Evolutionary conservation across 768 basidiomycete genomes (phyloP).

Genomic region (Pisolithus marmoratus): DNA sequence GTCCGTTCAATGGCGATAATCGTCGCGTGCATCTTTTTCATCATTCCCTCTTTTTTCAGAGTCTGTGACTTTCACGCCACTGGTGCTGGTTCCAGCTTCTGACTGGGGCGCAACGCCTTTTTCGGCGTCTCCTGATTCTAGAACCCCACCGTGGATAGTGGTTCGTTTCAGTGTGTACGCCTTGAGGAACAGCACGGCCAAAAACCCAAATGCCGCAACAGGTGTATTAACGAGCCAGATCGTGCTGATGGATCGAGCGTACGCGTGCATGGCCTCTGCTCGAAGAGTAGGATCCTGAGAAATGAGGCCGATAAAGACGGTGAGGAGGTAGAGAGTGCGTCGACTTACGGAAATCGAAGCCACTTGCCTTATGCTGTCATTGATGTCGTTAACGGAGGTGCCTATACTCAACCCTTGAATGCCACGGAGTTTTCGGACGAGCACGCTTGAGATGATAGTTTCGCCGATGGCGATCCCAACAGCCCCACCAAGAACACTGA

Average conservation of each 20-base stretch:
- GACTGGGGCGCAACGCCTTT: constrained; percentile 10
- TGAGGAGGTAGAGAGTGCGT: constrained; percentile 4
- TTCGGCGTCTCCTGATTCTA: constrained; percentile 24
- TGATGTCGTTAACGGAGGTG: constrained; percentile 40
- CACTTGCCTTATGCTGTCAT: constrained; percentile 42
- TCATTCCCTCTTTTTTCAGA: not conserved
- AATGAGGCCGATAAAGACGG: constrained; percentile 1
- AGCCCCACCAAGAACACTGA: constrained; percentile 65
- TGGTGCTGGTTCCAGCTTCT: not conserved
- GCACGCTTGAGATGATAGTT: constrained; percentile 59
- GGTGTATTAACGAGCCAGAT: constrained; percentile 37
- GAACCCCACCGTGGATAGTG: constrained; percentile 9
- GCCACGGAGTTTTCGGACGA: constrained; percentile 10
- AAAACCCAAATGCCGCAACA: constrained; percentile 25
- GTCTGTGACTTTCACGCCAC: not conserved
- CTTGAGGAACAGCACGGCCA: constrained; percentile 30
- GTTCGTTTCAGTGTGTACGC: constrained; percentile 31
- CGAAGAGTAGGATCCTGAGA: constrained; percentile 25
- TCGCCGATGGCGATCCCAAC: constrained; percentile 72
- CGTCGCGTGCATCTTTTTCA: not conserved
- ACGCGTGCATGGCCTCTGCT: constrained; percentile 31
- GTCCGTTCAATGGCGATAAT: constrained; percentile 4
- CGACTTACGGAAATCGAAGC: constrained; percentile 24
- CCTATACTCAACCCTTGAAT: constrained; percentile 25
- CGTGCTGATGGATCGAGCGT: constrained; percentile 30